Conservation (phyloP, 2,329 filamentous ascomycete species). For the Fusarium luffae region DNA sequence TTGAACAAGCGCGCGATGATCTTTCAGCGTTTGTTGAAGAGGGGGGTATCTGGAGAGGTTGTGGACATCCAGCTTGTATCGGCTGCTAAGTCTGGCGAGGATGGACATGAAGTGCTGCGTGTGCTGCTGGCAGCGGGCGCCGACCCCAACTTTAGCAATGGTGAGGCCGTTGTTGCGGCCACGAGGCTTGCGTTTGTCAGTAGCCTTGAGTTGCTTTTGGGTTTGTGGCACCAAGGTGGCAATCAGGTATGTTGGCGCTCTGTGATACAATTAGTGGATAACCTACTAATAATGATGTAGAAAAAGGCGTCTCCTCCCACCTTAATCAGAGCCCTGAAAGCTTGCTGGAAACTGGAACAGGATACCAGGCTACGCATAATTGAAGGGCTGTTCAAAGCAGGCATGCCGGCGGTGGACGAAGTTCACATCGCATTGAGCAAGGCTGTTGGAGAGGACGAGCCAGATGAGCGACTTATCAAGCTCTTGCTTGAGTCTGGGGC, state of each 20-base stretch:
- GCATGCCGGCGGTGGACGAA: slow-evolving; percentile 60
- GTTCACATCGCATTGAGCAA: slow-evolving; percentile 63
- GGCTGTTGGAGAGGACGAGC: slow-evolving; percentile 64
- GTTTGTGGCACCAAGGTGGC: slow-evolving; percentile 55
- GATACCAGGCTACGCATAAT: slow-evolving; percentile 62
- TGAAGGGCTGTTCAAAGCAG: slow-evolving; percentile 63
- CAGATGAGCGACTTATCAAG: slow-evolving; percentile 59
- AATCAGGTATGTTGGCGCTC: slow-evolving; percentile 52
- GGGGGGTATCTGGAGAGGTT: slow-evolving; percentile 62
- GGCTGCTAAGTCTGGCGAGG: slow-evolving; percentile 62
- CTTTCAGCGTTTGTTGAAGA: slow-evolving; percentile 62
- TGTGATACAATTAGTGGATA: not conserved
- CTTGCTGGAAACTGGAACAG: slow-evolving; percentile 62
- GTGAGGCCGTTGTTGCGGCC: slow-evolving; percentile 66
- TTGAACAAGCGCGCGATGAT: slow-evolving; percentile 60
- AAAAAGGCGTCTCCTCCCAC: slow-evolving; percentile 61
- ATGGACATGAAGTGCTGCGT: slow-evolving; percentile 59
- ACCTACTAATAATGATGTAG: slow-evolving; percentile 45
- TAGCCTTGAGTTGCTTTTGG: slow-evolving; percentile 63
- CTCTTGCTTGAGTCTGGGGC: slow-evolving; percentile 63
- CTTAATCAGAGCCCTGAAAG: slow-evolving; percentile 62
- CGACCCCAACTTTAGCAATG: slow-evolving; percentile 64
- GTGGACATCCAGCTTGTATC: slow-evolving; percentile 65
- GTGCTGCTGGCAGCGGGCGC: slow-evolving; percentile 65
- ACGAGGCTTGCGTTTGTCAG: slow-evolving; percentile 62